These are phyloP conservation scores for Penicillium mononematosum DNA, from an alignment of 495 filamentous ascomycete genomes.

Conservation along the genomic window DNA sequence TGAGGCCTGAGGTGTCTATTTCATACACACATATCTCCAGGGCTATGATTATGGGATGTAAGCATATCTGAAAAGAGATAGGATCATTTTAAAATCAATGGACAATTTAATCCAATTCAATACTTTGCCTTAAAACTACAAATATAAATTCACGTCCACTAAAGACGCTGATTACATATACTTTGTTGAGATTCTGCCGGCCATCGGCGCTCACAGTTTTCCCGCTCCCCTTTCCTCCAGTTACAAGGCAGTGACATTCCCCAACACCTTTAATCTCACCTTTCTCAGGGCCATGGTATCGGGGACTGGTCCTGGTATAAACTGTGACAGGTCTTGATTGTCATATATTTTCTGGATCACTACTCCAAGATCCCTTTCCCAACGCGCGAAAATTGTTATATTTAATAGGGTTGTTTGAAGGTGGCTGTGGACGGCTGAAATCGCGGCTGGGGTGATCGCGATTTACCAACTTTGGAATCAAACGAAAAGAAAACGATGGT, in stretches of 20 bases:
- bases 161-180: conserved; percentile 2
- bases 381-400: conserved; percentile 16
- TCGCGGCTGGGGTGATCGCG: background rate
- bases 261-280: conserved; percentile 5
- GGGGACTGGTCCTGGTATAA: conserved; percentile 25
- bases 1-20: conserved; percentile 12
- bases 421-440: conserved; percentile 18
- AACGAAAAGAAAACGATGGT: conserved; percentile 37
- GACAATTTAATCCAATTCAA: background rate
- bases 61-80: background rate
- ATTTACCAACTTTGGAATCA: background rate
- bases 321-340: conserved; percentile 9
- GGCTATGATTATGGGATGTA: background rate
- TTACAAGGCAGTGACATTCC: conserved; percentile 25
- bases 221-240: conserved; percentile 36
- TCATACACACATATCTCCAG: background rate
- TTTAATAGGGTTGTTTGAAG: conserved; percentile 1
- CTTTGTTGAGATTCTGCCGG: conserved; percentile 21
- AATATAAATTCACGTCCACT: background rate
- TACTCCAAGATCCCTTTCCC: background rate
- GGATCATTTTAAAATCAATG: background rate
- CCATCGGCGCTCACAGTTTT: conserved; percentile 33
- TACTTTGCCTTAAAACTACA: background rate
- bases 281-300: conserved; percentile 28
- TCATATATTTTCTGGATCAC: background rate